These are phyloP conservation scores for Marasmius tenuissimus DNA, from an alignment of 1,284 basidiomycete species.

Conservation along the genomic window DNA sequence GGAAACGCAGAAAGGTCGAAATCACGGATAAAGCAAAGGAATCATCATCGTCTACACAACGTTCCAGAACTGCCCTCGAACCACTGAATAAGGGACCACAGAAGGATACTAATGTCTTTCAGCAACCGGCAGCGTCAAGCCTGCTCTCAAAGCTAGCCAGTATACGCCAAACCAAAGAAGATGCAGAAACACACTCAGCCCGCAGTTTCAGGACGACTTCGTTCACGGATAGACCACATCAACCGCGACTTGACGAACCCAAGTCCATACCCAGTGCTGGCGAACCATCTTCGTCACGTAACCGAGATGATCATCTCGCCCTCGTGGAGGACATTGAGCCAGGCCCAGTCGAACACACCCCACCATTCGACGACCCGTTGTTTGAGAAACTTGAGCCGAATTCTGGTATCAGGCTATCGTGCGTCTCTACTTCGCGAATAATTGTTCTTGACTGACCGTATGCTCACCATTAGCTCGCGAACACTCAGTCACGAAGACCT, in stretches of 20 bases:
- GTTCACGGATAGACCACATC: conserved; percentile 39
- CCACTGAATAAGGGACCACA: background rate
- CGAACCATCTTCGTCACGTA: conserved; percentile 17
- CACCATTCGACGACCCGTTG: conserved; percentile 65
- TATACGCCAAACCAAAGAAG: conserved; percentile 24
- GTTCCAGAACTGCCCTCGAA: background rate
- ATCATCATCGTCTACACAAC: background rate
- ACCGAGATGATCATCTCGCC: conserved; percentile 67
- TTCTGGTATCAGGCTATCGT: conserved; percentile 85
- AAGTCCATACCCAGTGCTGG: background rate
- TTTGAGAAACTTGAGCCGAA: conserved; percentile 85
- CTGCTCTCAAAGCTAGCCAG: conserved; percentile 48
- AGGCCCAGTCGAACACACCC: conserved; percentile 73
- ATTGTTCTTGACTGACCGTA: conserved; percentile 3
- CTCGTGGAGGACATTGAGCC: conserved; percentile 73
- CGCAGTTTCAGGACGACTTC: conserved; percentile 36
- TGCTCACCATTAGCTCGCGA: conserved; percentile 58
- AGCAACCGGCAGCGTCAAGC: conserved; percentile 42
- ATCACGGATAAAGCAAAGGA: background rate
- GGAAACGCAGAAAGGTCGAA: conserved; percentile 44
- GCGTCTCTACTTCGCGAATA: conserved; percentile 29
- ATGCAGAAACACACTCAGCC: conserved; percentile 14
- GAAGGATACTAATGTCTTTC: conserved; percentile 8
- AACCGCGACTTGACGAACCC: conserved; percentile 10
- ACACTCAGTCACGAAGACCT: conserved; percentile 73